phyloP scores from a whole-genome alignment of 1,139 yeast species.

The Lodderomyces theae region DNA sequence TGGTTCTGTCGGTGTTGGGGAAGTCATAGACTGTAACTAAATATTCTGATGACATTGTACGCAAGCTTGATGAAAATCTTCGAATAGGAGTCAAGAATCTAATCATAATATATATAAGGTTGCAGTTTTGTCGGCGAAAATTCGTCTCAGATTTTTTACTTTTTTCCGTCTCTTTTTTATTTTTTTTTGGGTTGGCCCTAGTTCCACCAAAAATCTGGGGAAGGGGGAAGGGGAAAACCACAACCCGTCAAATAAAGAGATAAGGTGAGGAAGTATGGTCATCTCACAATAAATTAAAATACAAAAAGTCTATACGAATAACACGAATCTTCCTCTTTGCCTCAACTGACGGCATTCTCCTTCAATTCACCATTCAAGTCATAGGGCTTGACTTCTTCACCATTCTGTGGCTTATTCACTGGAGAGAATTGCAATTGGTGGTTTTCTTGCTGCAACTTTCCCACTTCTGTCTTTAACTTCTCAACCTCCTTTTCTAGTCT shows the following conservation, averaged over 20 bases:
- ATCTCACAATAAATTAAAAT: too few relatives aligned
- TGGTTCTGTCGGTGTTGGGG: constrained; percentile 58
- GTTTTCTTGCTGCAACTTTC: constrained; percentile 52
- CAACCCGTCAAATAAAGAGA: too few relatives aligned
- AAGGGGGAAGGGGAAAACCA: too few relatives aligned
- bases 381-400: constrained; percentile 4
- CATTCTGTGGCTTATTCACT: constrained; percentile 16
- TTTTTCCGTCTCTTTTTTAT: too few relatives aligned
- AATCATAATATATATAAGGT: too few relatives aligned
- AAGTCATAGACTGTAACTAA: constrained; percentile 70
- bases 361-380: constrained; percentile 6
- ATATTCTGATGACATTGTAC: constrained; percentile 47
- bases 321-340: neutral
- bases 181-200: too few relatives aligned
- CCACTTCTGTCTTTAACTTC: constrained; percentile 67
- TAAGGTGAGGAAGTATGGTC: too few relatives aligned
- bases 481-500: constrained; percentile 80
- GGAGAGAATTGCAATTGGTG: constrained; percentile 35
- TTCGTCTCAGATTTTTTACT: too few relatives aligned
- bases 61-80: constrained; percentile 7
- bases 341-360: neutral
- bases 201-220: too few relatives aligned
- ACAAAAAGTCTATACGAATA: neutral
- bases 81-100: constrained; percentile 2
- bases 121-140: too few relatives aligned